Conservation (phyloP, 495 filamentous ascomycete genomes). For the Talaromyces adpressus region DNA sequence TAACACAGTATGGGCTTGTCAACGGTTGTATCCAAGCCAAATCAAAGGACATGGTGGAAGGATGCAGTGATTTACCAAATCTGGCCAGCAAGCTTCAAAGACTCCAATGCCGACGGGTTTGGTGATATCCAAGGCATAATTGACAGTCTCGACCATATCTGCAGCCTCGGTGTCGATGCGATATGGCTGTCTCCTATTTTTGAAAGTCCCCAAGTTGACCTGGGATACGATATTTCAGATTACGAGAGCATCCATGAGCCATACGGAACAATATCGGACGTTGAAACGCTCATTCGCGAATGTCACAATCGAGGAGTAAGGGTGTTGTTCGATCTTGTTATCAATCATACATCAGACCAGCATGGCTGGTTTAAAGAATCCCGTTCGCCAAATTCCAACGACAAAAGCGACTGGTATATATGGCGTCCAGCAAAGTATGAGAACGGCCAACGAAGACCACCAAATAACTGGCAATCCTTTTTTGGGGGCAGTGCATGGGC, state of each 20-base stretch:
- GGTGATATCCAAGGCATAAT: conserved; percentile 60
- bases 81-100: conserved; percentile 55
- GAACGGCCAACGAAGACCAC: conserved; percentile 45
- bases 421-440: conserved; percentile 46
- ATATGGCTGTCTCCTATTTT: conserved; percentile 61
- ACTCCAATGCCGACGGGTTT: conserved; percentile 55
- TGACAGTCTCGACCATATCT: conserved; percentile 43
- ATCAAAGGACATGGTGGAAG: conserved; percentile 19
- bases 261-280: conserved; percentile 49
- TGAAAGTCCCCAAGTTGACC: conserved; percentile 42
- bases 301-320: conserved; percentile 46
- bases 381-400: conserved; percentile 38
- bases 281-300: conserved; percentile 43
- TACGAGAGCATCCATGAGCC: conserved; percentile 46
- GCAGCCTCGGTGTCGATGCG: conserved; percentile 50
- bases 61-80: conserved; percentile 32
- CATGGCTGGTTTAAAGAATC: conserved; percentile 62
- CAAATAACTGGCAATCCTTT: conserved; percentile 51
- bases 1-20: neutral
- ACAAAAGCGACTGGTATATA: conserved; percentile 59
- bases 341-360: conserved; percentile 51
- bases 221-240: conserved; percentile 51
- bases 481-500: conserved; percentile 50
- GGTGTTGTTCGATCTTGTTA: conserved; percentile 49
- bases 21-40: neutral